phyloP scores from a whole-genome alignment of 177 flowering plant genomes.

The Tripterygium wilfordii region DNA sequence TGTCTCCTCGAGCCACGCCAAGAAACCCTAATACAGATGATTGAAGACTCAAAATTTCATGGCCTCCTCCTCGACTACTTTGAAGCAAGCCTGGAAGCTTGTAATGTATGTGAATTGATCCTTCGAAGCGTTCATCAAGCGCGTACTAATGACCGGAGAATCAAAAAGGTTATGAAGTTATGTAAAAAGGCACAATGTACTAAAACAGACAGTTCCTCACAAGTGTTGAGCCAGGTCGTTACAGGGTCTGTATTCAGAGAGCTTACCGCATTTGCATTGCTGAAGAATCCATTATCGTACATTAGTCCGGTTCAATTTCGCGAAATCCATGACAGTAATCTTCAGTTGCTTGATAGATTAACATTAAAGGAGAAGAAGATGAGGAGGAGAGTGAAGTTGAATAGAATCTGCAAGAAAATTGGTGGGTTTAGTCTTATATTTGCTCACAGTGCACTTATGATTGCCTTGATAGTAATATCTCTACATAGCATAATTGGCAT shows the following conservation, averaged over 20 bases:
- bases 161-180: slow-evolving; percentile 31
- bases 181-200: slow-evolving; percentile 7
- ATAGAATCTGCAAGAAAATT: slow-evolving; percentile 25
- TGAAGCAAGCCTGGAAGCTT: slow-evolving; percentile 52
- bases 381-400: slow-evolving; percentile 21
- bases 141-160: slow-evolving; percentile 29
- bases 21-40: slow-evolving; percentile 34
- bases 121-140: slow-evolving; percentile 53
- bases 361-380: slow-evolving; percentile 26
- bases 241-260: slow-evolving; percentile 16
- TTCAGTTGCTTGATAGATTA: slow-evolving; percentile 26
- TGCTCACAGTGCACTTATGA: slow-evolving; percentile 24
- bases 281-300: slow-evolving; percentile 42
- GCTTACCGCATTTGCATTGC: slow-evolving; percentile 32
- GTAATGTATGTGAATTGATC: slow-evolving; percentile 42
- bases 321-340: slow-evolving; percentile 25
- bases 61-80: slow-evolving; percentile 56
- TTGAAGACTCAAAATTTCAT: slow-evolving; percentile 27
- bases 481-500: slow-evolving; percentile 50
- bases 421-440: slow-evolving; percentile 23
- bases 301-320: slow-evolving; percentile 24
- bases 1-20: slow-evolving; percentile 52
- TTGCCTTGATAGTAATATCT: slow-evolving; percentile 30
- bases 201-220: too few relatives aligned
- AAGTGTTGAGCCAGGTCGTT: too few relatives aligned